Base-by-base conservation (phyloP, 129 eudicot species). In the Flaveria bidentis region DNA sequence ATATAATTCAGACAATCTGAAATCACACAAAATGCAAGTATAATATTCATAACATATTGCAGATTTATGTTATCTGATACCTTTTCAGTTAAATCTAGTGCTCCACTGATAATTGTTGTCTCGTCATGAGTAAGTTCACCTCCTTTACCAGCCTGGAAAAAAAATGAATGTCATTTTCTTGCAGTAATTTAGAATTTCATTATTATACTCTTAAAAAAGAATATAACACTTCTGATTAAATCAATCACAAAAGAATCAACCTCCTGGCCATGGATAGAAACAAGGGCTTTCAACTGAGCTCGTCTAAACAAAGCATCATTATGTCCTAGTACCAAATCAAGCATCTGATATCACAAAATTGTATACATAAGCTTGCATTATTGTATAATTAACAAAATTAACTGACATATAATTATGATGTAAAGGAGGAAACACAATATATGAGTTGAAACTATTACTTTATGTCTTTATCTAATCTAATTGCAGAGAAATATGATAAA, bases 121-220 rank as follows among this genome's bases (percentile, higher is more conserved):
- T 93, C 98, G 66, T 93, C 98, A 78, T 90, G 98, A 5, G 93
- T 93, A 62, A 93, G 97, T 80, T 93, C 98, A 83, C 98, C 98
- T 58, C 98, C 98, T 78, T 93, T 93, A 22, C 98, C 98, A 72
- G 96, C 98, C 98, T 93, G 68, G 17, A 76, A 80, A 49, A 10
- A 18, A 67, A 47, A 71, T 53, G 44, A 28, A 66, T 62, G 67
- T 75, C 57, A 75, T n/a, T 56, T 53, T 36, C 47, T 57, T 36
- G 46, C 39, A 73, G 49, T 39, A 11, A 30, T 66, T 44, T 7
- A 64, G 62, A 53, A 23, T 2, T 53, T 80, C 53, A 73, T 66
- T 25, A 72, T 39, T 41, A 39, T 2, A 50, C 28, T 71, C n/a
- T 9, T 2, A 22, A 49, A 39, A 39, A 30, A 61, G 17, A 78